phyloP scores from a whole-genome alignment of 2,329 filamentous ascomycete species.

The Aspergillus neoniger region DNA sequence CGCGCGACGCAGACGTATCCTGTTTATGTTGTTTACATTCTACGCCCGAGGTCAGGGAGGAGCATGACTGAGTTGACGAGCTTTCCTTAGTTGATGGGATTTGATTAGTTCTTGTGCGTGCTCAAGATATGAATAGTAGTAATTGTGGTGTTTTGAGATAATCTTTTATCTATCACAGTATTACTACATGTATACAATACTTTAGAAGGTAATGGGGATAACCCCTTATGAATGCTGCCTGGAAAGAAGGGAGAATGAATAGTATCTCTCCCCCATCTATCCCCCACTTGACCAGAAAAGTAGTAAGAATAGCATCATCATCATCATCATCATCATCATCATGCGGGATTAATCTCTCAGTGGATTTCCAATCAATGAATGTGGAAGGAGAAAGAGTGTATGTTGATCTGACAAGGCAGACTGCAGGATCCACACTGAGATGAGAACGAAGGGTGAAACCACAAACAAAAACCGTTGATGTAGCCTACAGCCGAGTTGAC shows the following conservation, averaged over 20 bases:
- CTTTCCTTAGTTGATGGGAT: neutral
- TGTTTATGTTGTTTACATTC: neutral
- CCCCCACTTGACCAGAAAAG: too few species aligned
- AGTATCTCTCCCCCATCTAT: too few species aligned
- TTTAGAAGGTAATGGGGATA: too few species aligned
- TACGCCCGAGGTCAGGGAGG: neutral
- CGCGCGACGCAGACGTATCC: neutral
- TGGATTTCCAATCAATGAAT: too few species aligned
- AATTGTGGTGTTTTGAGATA: too few species aligned
- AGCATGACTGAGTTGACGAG: neutral
- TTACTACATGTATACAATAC: too few species aligned
- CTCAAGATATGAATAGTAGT: too few species aligned
- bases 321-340: too few species aligned
- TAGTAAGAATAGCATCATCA: too few species aligned
- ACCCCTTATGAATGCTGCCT: neutral
- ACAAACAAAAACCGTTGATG: neutral
- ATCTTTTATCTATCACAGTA: too few species aligned
- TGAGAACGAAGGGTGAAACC: neutral
- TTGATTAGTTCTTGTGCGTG: neutral
- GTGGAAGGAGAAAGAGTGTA: too few species aligned
- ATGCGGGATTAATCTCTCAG: too few species aligned
- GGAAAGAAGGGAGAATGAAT: neutral
- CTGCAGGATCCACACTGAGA: constrained; percentile 4
- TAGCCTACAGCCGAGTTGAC: neutral
- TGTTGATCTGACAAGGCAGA: constrained; percentile 6